A percentile compares a stretch with the other conserved stretches of the same genome.
Conservation (phyloP, 2,329 filamentous ascomycete species). For the Cordyceps fumosorosea region DNA sequence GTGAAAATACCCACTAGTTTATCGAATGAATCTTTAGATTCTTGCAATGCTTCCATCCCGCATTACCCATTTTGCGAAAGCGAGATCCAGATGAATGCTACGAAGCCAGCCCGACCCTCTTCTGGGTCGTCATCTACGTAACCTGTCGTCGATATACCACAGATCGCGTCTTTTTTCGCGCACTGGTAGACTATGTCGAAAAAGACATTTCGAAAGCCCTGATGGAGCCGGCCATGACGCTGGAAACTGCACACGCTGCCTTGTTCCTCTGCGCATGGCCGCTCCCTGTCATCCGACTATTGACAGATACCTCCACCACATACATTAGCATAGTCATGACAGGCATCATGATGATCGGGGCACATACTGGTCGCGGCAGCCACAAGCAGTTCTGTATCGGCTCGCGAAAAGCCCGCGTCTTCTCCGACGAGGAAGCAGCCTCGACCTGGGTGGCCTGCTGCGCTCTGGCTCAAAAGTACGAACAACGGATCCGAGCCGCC, state of each 20-base stretch:
- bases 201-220: conserved; percentile 40
- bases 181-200: conserved; percentile 41
- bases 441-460: conserved; percentile 49
- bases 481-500: neutral
- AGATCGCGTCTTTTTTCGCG: conserved; percentile 34
- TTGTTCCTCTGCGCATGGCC: conserved; percentile 47
- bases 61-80: conserved; percentile 44
- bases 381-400: conserved; percentile 43
- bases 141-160: conserved; percentile 43
- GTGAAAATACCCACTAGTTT: neutral
- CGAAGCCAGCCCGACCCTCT: conserved; percentile 40
- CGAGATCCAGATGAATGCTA: conserved; percentile 46
- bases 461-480: conserved; percentile 43
- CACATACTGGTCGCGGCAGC: conserved; percentile 46
- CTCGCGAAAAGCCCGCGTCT: conserved; percentile 33
- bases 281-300: conserved; percentile 43
- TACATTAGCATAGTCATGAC: conserved; percentile 42
- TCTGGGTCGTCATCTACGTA: conserved; percentile 49
- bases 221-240: conserved; percentile 34
- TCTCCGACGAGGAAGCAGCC: conserved; percentile 45
- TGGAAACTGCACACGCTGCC: conserved; percentile 46
- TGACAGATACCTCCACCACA: conserved; percentile 43
- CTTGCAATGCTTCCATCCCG: conserved; percentile 45
- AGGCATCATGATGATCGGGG: conserved; percentile 40
- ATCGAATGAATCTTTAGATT: conserved; percentile 30